phyloP scores from a whole-genome alignment of 2,329 filamentous ascomycete species.

The Cladosporium sp. region DNA sequence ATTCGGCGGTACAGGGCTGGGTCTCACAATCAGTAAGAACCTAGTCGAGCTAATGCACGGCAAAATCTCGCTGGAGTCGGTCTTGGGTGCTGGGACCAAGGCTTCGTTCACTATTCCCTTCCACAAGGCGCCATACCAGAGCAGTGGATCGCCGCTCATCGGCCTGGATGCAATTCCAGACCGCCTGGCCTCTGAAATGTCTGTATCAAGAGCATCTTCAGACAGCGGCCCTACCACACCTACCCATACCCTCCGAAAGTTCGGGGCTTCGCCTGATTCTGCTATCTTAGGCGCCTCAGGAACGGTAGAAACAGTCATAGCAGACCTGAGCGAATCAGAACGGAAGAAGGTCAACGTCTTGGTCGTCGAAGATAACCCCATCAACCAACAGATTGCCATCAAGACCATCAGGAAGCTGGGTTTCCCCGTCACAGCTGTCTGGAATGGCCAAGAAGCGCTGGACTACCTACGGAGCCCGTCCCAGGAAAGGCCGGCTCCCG shows the following conservation, averaged over 20 bases:
- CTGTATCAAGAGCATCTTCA: constrained; percentile 66
- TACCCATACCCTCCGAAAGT: constrained; percentile 24
- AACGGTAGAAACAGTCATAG: constrained; percentile 40
- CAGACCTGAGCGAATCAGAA: constrained; percentile 58
- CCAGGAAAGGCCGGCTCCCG: constrained; percentile 56
- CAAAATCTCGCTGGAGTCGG: constrained; percentile 68
- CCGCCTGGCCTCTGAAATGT: constrained; percentile 58
- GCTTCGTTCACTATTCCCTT: constrained; percentile 77
- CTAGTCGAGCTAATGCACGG: constrained; percentile 78
- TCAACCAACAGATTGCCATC: constrained; percentile 73
- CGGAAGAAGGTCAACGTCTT: constrained; percentile 67
- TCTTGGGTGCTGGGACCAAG: constrained; percentile 67
- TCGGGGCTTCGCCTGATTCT: constrained; percentile 23
- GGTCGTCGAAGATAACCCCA: constrained; percentile 76
- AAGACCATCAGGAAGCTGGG: constrained; percentile 73
- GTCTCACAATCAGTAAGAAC: constrained; percentile 79
- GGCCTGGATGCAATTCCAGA: constrained; percentile 67
- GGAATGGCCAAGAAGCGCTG: constrained; percentile 77
- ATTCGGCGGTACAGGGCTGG: constrained; percentile 78
- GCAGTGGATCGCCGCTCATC: constrained; percentile 50
- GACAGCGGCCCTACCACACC: constrained; percentile 51
- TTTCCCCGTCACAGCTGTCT: constrained; percentile 69
- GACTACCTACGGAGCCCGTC: constrained; percentile 60
- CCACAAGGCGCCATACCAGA: constrained; percentile 63
- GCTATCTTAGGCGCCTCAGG: constrained; percentile 24